Conservation (phyloP, 768 basidiomycete species). For the Boletus rufocinnamomeus region DNA sequence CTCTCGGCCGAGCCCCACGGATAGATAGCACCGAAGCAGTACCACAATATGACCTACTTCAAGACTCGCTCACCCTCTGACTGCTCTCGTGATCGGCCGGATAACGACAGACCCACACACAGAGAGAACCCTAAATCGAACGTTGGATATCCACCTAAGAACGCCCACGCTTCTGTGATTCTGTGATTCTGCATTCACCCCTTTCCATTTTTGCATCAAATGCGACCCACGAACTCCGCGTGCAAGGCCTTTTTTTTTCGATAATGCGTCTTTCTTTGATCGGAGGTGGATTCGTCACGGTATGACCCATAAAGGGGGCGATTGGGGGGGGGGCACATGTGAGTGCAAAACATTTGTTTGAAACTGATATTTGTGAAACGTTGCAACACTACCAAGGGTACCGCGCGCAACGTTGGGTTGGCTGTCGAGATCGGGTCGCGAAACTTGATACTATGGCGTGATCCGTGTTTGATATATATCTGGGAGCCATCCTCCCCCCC, state of each 20-base stretch:
- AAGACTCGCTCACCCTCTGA: neutral
- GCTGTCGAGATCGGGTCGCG: no score
- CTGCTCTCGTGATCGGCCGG: neutral
- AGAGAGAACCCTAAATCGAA: neutral
- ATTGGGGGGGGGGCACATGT: neutral
- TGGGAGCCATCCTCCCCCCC: no score
- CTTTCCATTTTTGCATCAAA: neutral
- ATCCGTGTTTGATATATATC: neutral
- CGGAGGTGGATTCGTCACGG: no score
- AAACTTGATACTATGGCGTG: neutral
- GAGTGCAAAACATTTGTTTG: neutral
- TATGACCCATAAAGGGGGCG: no score
- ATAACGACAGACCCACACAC: neutral
- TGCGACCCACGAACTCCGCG: neutral
- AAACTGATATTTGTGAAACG: neutral
- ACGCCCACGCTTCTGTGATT: no score
- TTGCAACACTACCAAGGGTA: no score
- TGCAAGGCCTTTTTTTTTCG: no score
- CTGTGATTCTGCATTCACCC: no score
- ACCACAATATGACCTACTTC: neutral
- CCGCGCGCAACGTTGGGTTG: no score
- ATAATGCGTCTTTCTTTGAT: no score
- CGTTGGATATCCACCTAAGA: neutral
- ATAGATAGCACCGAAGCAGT: neutral
- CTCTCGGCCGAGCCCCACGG: slow-evolving; percentile 3